These are phyloP conservation scores for Sporothrix brasiliensis DNA, from an alignment of 2,329 filamentous ascomycete genomes.

Conservation along the genomic window DNA sequence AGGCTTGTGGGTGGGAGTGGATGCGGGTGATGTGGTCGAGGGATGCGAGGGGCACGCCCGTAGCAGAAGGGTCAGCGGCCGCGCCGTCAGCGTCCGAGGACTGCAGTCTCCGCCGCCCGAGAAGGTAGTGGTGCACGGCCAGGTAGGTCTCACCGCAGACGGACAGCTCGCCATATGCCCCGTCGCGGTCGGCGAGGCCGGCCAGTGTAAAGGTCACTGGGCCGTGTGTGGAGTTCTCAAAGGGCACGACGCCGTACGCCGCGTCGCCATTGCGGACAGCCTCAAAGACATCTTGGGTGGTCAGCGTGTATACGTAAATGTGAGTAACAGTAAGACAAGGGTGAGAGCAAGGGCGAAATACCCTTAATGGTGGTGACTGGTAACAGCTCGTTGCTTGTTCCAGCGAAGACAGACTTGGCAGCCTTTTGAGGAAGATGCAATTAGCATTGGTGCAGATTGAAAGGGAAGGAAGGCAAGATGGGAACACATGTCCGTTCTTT, in stretches of 20 bases:
- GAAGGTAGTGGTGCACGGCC: slow-evolving; percentile 82
- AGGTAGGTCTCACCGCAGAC: slow-evolving; percentile 86
- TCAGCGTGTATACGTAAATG: neutral
- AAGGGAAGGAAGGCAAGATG: neutral
- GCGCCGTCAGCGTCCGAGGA: neutral
- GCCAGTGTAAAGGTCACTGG: slow-evolving; percentile 89
- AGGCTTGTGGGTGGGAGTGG: slow-evolving; percentile 94
- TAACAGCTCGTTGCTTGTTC: slow-evolving; percentile 51
- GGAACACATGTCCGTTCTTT: neutral
- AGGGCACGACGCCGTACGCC: slow-evolving; percentile 80
- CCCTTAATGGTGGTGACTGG: slow-evolving; percentile 57
- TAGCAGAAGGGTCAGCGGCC: slow-evolving; percentile 2
- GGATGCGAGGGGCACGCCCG: slow-evolving; percentile 48
- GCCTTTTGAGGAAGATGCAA: slow-evolving; percentile 37
- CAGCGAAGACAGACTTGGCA: slow-evolving; percentile 50
- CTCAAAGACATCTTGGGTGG: slow-evolving; percentile 71
- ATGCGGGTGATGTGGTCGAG: slow-evolving; percentile 70
- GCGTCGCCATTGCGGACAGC: slow-evolving; percentile 69
- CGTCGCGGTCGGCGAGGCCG: slow-evolving; percentile 75
- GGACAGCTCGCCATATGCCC: slow-evolving; percentile 65
- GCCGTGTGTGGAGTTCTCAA: slow-evolving; percentile 96
- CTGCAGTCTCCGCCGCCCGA: slow-evolving; percentile 54
- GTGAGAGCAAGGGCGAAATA: slow-evolving; percentile 32
- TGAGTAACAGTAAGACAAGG: neutral
- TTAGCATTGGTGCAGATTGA: neutral